Conservation (phyloP, 208 protist species). For the Leishmania tarentolae region DNA sequence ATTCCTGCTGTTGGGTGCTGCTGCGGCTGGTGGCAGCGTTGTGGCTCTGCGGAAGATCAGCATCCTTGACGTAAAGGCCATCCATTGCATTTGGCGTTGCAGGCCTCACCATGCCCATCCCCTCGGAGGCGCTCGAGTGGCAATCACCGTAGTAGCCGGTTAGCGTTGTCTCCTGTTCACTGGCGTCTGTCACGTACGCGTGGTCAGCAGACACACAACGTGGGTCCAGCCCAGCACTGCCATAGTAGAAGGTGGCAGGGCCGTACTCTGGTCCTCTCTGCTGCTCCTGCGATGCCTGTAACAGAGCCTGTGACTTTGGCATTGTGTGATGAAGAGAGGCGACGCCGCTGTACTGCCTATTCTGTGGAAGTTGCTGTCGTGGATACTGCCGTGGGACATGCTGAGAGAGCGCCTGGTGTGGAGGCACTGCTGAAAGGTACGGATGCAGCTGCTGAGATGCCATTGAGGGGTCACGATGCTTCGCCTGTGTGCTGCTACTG, state of each 20-base stretch:
- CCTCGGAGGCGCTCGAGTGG: not conserved
- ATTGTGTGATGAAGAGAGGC: not conserved
- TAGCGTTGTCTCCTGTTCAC: not conserved
- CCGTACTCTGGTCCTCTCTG: not conserved
- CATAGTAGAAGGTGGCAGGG: constrained; percentile 4
- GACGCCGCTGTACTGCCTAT: not conserved
- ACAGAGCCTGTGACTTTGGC: not conserved
- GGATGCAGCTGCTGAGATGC: not conserved
- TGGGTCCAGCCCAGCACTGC: not conserved
- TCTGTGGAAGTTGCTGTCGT: not conserved
- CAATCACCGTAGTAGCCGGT: not conserved
- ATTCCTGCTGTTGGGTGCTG: not conserved
- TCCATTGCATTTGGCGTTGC: not conserved
- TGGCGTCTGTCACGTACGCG: not conserved
- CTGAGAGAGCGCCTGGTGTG: not conserved
- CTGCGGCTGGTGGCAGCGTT: not conserved
- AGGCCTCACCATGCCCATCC: not conserved
- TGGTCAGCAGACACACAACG: not conserved
- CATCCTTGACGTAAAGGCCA: constrained; percentile 12
- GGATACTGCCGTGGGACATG: not conserved
- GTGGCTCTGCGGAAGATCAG: not conserved
- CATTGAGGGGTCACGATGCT: not conserved
- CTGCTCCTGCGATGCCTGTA: not conserved
- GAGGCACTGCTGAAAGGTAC: not conserved
- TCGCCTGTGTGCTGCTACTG: not conserved